These are phyloP conservation scores for Yamadazyma taylorii DNA, from an alignment of 1,139 yeast species.

Conservation along the genomic window DNA sequence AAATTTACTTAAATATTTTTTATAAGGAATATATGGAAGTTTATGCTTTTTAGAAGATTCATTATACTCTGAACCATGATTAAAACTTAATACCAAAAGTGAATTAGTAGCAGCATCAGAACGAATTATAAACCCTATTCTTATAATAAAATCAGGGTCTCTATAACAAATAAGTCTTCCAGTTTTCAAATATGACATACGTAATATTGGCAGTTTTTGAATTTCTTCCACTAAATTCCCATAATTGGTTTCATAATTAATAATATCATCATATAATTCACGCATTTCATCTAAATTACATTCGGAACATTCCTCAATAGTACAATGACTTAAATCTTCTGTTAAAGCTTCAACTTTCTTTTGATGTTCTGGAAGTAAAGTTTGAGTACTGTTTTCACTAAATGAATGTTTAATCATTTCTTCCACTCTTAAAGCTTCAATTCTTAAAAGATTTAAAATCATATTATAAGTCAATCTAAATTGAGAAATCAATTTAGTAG, in stretches of 20 bases:
- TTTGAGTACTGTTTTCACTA: conserved; percentile 87
- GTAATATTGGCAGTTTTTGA: conserved; percentile 45
- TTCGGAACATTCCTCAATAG: conserved; percentile 38
- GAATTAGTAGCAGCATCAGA: conserved; percentile 29
- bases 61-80: conserved; percentile 43
- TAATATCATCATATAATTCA: conserved; percentile 43
- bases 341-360: conserved; percentile 56
- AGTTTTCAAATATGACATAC: conserved; percentile 42
- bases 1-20: conserved; percentile 24
- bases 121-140: conserved; percentile 57
- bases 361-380: conserved; percentile 84
- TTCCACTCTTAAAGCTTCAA: conserved; percentile 91
- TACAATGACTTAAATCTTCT: conserved; percentile 41
- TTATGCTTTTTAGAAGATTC: conserved; percentile 25
- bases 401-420: conserved; percentile 97
- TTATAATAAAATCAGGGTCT: conserved; percentile 40
- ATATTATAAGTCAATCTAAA: conserved; percentile 92
- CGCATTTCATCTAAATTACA: conserved; percentile 43
- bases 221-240: conserved; percentile 49
- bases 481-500: conserved; percentile 87
- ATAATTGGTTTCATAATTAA: conserved; percentile 44
- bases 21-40: conserved; percentile 54
- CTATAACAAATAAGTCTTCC: conserved; percentile 67
- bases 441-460: conserved; percentile 87
- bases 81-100: conserved; percentile 42